A percentile compares a stretch with the other conserved stretches of the same genome.
Evolutionary conservation across 2,329 filamentous ascomycete genomes (phyloP).

Genomic region (Pyrenophora tritici-repentis): DNA sequence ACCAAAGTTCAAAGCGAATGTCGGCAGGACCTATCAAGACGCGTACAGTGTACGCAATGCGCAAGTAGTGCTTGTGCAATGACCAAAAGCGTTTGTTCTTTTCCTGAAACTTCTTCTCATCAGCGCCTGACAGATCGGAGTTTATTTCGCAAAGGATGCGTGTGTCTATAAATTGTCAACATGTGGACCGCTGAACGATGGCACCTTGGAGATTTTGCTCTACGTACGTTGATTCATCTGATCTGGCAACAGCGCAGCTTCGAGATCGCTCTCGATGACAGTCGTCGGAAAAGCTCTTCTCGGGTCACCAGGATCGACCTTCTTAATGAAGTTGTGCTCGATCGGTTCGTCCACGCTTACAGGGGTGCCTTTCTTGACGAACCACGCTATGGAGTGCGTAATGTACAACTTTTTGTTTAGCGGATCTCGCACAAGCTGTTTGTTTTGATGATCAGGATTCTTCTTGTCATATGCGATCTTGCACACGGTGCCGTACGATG

Average conservation of each 20-base stretch:
- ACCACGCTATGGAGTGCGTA: slow-evolving; percentile 46
- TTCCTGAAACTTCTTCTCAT: slow-evolving; percentile 42
- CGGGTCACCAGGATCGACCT: slow-evolving; percentile 40
- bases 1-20: slow-evolving; percentile 48
- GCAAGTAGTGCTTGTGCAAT: slow-evolving; percentile 38
- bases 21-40: slow-evolving; percentile 49
- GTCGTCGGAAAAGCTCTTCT: slow-evolving; percentile 39
- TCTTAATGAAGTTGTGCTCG: slow-evolving; percentile 42
- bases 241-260: slow-evolving; percentile 29
- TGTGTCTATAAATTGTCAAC: slow-evolving; percentile 20
- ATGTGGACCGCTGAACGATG: not conserved
- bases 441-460: slow-evolving; percentile 38
- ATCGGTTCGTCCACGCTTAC: slow-evolving; percentile 42
- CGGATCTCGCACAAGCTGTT: slow-evolving; percentile 32
- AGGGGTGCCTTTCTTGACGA: slow-evolving; percentile 43
- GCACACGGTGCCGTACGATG: slow-evolving; percentile 46
- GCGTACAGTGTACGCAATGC: slow-evolving; percentile 45
- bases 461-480: slow-evolving; percentile 45
- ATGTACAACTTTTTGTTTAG: slow-evolving; percentile 45
- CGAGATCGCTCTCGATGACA: slow-evolving; percentile 37
- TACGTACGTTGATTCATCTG: slow-evolving; percentile 36
- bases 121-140: slow-evolving; percentile 37
- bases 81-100: slow-evolving; percentile 47
- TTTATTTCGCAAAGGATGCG: slow-evolving; percentile 45
- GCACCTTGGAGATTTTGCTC: not conserved